Evolutionary conservation across 2,329 filamentous ascomycete species (phyloP).

Genomic region (Alternaria triticimaculans): DNA sequence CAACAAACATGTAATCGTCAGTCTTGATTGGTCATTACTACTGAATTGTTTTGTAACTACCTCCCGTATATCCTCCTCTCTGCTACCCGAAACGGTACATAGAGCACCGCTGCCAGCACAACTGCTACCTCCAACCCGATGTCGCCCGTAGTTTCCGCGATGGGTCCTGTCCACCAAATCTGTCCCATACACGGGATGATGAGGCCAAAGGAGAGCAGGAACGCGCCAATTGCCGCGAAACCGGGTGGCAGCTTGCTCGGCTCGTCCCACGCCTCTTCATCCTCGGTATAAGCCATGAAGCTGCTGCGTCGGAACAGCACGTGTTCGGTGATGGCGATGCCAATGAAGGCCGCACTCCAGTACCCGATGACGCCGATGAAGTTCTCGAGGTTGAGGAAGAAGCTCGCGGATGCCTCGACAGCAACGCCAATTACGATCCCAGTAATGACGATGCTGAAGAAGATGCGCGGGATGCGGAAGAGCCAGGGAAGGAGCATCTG

Average conservation of each 20-base stretch:
- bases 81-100: constrained; percentile 52
- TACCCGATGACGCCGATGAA: constrained; percentile 47
- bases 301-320: constrained; percentile 45
- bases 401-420: constrained; percentile 62
- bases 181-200: constrained; percentile 67
- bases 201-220: constrained; percentile 52
- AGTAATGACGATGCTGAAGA: constrained; percentile 65
- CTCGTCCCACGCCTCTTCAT: constrained; percentile 51
- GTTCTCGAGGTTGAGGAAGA: constrained; percentile 62
- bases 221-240: constrained; percentile 50
- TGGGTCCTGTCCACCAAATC: constrained; percentile 67
- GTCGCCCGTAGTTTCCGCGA: constrained; percentile 66
- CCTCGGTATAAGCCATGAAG: constrained; percentile 45
- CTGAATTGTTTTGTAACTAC: not conserved
- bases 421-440: constrained; percentile 66
- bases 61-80: constrained; percentile 41
- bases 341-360: constrained; percentile 46
- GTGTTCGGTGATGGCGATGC: constrained; percentile 47
- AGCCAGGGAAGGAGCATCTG: constrained; percentile 67
- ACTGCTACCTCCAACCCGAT: constrained; percentile 72
- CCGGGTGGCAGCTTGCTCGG: constrained; percentile 50
- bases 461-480: constrained; percentile 62
- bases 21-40: not conserved
- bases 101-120: constrained; percentile 54
- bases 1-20: not conserved